Percentiles rank a stretch among this genome's conserved stretches.
These are phyloP conservation scores for Crithidia sp. DNA, from an alignment of 208 protist genomes.

Conservation along the genomic window DNA sequence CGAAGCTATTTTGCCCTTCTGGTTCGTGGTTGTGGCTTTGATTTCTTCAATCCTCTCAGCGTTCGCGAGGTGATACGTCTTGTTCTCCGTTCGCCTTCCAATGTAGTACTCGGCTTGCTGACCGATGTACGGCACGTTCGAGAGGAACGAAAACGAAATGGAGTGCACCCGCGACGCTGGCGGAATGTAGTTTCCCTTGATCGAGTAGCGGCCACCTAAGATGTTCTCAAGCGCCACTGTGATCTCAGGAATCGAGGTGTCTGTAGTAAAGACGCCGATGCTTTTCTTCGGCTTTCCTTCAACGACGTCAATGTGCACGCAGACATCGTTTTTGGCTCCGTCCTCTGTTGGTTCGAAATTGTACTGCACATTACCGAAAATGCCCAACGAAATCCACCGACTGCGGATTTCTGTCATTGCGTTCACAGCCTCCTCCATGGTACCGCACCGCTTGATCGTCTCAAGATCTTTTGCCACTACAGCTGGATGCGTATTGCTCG, in stretches of 20 bases:
- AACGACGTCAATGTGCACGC: slow-evolving; percentile 75
- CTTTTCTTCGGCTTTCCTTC: slow-evolving; percentile 72
- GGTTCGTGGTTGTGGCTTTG: slow-evolving; percentile 55
- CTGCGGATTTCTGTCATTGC: slow-evolving; percentile 56
- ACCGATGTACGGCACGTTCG: slow-evolving; percentile 81
- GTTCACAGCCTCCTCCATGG: slow-evolving; percentile 56
- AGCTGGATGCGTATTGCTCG: slow-evolving; percentile 57
- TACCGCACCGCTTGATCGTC: slow-evolving; percentile 72
- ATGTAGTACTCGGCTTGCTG: slow-evolving; percentile 83
- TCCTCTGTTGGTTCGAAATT: slow-evolving; percentile 84
- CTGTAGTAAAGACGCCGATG: slow-evolving; percentile 85
- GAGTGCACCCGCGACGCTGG: slow-evolving; percentile 79
- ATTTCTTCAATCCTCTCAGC: slow-evolving; percentile 77
- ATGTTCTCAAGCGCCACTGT: slow-evolving; percentile 77
- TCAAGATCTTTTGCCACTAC: slow-evolving; percentile 78
- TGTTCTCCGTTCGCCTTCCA: slow-evolving; percentile 65
- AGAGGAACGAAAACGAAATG: slow-evolving; percentile 70
- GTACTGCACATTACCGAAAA: slow-evolving; percentile 81
- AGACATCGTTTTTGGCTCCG: slow-evolving; percentile 69
- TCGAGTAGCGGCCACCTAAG: slow-evolving; percentile 73
- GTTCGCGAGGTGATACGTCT: slow-evolving; percentile 65
- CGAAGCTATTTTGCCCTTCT: slow-evolving; percentile 55
- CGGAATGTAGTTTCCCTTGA: slow-evolving; percentile 84
- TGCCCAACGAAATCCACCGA: slow-evolving; percentile 65
- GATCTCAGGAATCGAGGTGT: slow-evolving; percentile 79